A percentile compares a stretch with the other conserved stretches of the same genome.
These are phyloP conservation scores for Astrephomene gubernaculifera DNA, from an alignment of 139 green algal species.

Conservation along the genomic window DNA sequence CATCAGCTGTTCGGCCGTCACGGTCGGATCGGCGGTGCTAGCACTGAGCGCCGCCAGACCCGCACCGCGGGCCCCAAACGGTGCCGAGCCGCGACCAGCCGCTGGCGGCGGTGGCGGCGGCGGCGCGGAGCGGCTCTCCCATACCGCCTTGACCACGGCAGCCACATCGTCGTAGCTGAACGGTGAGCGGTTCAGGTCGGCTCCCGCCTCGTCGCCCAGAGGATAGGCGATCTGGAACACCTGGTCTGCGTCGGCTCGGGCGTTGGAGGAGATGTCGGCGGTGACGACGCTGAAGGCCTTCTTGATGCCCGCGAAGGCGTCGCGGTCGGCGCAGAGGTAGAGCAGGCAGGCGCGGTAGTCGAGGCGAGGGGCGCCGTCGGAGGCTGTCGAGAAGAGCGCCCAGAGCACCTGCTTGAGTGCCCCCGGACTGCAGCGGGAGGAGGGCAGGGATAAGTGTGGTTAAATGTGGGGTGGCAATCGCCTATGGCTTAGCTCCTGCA, in stretches of 20 bases:
- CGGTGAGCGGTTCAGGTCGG: conserved; percentile 41
- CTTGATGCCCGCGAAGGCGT: conserved; percentile 63
- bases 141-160: conserved; percentile 40
- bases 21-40: neutral
- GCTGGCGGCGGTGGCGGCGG: neutral
- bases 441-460: neutral
- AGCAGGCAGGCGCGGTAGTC: conserved; percentile 58
- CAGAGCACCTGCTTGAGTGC: conserved; percentile 65
- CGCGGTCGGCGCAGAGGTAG: conserved; percentile 67
- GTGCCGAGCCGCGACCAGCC: neutral
- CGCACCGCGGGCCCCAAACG: neutral
- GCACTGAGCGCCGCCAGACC: neutral
- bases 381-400: conserved; percentile 49
- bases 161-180: conserved; percentile 41
- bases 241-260: conserved; percentile 25
- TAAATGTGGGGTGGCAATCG: neutral
- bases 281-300: conserved; percentile 60
- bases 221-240: conserved; percentile 62
- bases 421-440: conserved; percentile 12
- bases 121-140: conserved; percentile 37
- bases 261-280: conserved; percentile 23
- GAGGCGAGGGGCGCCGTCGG: conserved; percentile 20
- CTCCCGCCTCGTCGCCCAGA: conserved; percentile 35
- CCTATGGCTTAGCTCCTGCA: too few relatives aligned
- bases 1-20: conserved; percentile 68